Conservation (phyloP, 352 stramenopile species). For the Pythium folliculosum region DNA sequence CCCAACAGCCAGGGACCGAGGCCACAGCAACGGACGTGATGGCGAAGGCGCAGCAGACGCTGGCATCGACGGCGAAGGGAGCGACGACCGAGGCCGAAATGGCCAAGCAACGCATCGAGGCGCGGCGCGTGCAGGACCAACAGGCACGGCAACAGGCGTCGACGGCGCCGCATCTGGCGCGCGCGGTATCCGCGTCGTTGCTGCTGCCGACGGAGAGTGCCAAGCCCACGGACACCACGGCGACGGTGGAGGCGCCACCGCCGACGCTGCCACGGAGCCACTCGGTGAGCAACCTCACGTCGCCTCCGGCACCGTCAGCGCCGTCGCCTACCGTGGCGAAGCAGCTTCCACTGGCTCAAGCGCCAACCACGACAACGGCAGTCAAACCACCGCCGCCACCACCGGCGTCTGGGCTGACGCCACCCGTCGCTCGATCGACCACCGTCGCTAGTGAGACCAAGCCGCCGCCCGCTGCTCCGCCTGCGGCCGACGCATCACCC, state of each 20-base stretch:
- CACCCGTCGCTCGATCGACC: neutral
- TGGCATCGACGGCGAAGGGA: constrained; percentile 54
- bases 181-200: constrained; percentile 36
- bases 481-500: neutral
- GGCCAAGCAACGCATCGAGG: constrained; percentile 66
- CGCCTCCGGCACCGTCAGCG: too few species aligned
- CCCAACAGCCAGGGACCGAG: neutral
- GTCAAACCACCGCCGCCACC: constrained; percentile 3
- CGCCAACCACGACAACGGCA: neutral
- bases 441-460: neutral
- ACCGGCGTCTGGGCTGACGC: neutral
- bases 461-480: neutral
- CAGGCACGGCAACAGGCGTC: constrained; percentile 38
- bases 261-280: constrained; percentile 20
- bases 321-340: neutral
- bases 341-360: neutral
- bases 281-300: constrained; percentile 15
- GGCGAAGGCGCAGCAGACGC: constrained; percentile 38
- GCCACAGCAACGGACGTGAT: neutral
- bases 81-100: constrained; percentile 71
- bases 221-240: neutral
- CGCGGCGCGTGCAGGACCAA: constrained; percentile 53
- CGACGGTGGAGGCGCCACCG: neutral
- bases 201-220: constrained; percentile 6
- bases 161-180: constrained; percentile 14